Base-by-base conservation (phyloP, 2,329 filamentous ascomycete genomes). In the Bertia moriformis region DNA sequence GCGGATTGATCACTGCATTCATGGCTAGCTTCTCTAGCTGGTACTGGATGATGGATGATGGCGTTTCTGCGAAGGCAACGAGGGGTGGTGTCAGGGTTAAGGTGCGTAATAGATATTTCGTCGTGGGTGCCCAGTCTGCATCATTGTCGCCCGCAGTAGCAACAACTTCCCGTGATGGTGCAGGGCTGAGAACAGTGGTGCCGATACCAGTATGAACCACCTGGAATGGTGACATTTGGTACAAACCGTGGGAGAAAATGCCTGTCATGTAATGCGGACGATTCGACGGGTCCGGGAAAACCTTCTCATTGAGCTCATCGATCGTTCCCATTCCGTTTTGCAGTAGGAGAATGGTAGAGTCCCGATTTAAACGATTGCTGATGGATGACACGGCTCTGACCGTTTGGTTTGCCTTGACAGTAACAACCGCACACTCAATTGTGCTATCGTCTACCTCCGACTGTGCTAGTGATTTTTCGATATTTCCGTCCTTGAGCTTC, bases 11-110 rank as follows among this genome's bases (percentile, higher is more conserved):
- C 30, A 80, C 59, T 42, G 64, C 65, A 47, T 78, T 78, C 33
- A 75, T 57, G 3, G 71, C 75, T 2, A 81, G 59, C 48, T 79
- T 81, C 46, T 81, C 76, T 3, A 81, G 66, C 51, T 80, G 76
- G 17, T 35, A 35, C 17, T 14, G 32, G 7, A 35, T 7, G 15
- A 35, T 7, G 32, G 10, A 10, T 15, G 32, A 12, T 7, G 32
- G 32, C 7, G 32, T 35, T 10, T 35, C 32, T 7, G 15, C 32
- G 10, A 12, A 7, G 17, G 32, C 32, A 7, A 35, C 32, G 15
- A 35, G 32, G 7, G 32, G 15, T 35, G 32, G 32, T 15, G 32
- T 12, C 10, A 35, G 32, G 10, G 32, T 35, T 7, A 35, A 17
- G 15, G 15, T 10, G 32, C 32, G 32, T 12, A 18, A 10, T 7